Evolutionary conservation across 2,329 filamentous ascomycete species (phyloP), one percentile per base, ranked within the genome.

Genomic region (Monosporascus sp.): DNA sequence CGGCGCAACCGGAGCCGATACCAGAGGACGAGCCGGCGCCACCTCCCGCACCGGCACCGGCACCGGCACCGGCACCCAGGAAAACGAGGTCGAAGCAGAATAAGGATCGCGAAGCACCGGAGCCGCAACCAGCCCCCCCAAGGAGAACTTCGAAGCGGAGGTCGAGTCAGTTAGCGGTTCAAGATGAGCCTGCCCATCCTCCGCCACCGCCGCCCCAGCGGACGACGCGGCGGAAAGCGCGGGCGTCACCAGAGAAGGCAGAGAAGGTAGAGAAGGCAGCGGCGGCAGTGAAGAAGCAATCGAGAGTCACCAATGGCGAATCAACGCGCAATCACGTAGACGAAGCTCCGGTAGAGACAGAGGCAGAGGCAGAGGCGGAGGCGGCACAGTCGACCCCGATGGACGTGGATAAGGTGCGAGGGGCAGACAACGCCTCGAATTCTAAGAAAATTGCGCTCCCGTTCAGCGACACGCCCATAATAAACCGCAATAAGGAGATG

Each of bases 401-500:
- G 54, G 62, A 67, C 24, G 54, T 54, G 47, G 63, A 60, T 20
- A 64, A 59, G 55, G 50, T 50, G 20, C 55, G 55, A 48, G 53
- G 60, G 24, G 41, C 48, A 40, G 57, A 60, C 7, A 60, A 65
- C 55, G 66, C 67, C 40, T 68, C 68, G 6, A 72, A 74, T 52
- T 72, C 74, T 9, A 75, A 78, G 55, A 90, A 89, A 63, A 95
- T 97, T 56, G 80, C 89, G 49, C 76, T 97, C 9, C 92, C 92
- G 1, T 88, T 95, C 68, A 91, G 90, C 63, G 93, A 97, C 68
- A 97, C 93, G 16, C 93, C 93, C 1, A 85, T 97, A 27, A 96
- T 96, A 60, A 87, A 90, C 68, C 84, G 91, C 50, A 97, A 97
- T 69, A 95, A 96, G 72, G 92, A 96, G 67, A 89, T 97, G 82